Percentiles rank a stretch among this genome's conserved stretches.
Conservation (phyloP, 2,329 filamentous ascomycete genomes). For the Penicillium paneum region DNA sequence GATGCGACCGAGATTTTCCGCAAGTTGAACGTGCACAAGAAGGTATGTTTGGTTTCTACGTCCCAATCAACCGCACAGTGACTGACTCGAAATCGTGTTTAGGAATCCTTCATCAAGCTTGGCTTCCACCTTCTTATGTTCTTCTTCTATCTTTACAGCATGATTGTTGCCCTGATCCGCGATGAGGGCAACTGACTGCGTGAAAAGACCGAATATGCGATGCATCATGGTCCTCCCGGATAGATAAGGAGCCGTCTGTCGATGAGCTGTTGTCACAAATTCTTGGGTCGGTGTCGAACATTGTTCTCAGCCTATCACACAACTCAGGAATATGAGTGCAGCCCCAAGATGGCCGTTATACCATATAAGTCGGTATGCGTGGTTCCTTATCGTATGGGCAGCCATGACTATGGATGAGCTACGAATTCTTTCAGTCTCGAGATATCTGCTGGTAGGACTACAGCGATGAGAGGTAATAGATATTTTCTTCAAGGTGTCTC, state of each 20-base stretch:
- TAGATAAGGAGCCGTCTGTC: slow-evolving; percentile 14
- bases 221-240: slow-evolving; percentile 35
- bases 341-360: not conserved
- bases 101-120: slow-evolving; percentile 99
- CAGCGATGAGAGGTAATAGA: slow-evolving; percentile 16
- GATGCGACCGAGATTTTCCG: slow-evolving; percentile 99
- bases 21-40: slow-evolving; percentile 98
- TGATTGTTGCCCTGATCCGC: slow-evolving; percentile 94
- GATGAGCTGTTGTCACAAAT: slow-evolving; percentile 1
- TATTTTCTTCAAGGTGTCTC: slow-evolving; percentile 9
- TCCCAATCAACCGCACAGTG: not conserved
- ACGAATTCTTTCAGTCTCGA: slow-evolving; percentile 16
- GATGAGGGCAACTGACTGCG: slow-evolving; percentile 78
- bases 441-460: slow-evolving; percentile 13
- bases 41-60: slow-evolving; percentile 54
- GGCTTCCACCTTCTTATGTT: slow-evolving; percentile 99
- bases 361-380: slow-evolving; percentile 13
- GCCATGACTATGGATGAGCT: slow-evolving; percentile 12
- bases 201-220: slow-evolving; percentile 38
- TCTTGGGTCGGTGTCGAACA: not conserved
- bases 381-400: slow-evolving; percentile 2
- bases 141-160: slow-evolving; percentile 99
- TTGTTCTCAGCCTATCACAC: not conserved
- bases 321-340: slow-evolving; percentile 1
- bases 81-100: slow-evolving; percentile 11